phyloP scores from a whole-genome alignment of 371 early-diverging fungal genomes.

The Syncephalastrum racemosum region DNA sequence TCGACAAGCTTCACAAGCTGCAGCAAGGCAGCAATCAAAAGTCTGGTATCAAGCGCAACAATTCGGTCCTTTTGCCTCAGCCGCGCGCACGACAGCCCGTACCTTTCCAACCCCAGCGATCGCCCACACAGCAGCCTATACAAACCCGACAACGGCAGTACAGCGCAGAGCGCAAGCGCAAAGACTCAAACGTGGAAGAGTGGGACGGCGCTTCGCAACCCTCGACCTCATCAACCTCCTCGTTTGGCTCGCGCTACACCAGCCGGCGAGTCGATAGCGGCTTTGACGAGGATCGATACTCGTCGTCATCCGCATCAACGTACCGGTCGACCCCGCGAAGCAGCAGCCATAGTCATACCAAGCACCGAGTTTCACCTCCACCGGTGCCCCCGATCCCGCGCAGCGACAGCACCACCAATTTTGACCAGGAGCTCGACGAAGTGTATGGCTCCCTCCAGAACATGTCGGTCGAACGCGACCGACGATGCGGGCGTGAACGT shows the following conservation, averaged over 20 bases:
- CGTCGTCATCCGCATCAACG: conserved; percentile 13
- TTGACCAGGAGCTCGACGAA: conserved; percentile 33
- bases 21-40: not conserved
- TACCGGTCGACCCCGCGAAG: conserved; percentile 11
- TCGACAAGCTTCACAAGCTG: conserved; percentile 15
- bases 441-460: conserved; percentile 33
- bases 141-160: conserved; percentile 8
- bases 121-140: conserved; percentile 5
- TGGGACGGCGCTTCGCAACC: conserved; percentile 12
- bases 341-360: conserved; percentile 15
- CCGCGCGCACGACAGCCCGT: conserved; percentile 1
- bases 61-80: conserved; percentile 32
- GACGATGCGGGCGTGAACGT: conserved; percentile 13
- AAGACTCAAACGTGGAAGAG: conserved; percentile 27
- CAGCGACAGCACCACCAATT: conserved; percentile 10
- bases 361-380: conserved; percentile 25
- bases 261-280: conserved; percentile 36
- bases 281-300: conserved; percentile 41
- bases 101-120: conserved; percentile 2
- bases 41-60: conserved; percentile 21
- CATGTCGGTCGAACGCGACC: conserved; percentile 22
- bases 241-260: conserved; percentile 21
- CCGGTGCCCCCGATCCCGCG: conserved; percentile 38
- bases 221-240: conserved; percentile 19
- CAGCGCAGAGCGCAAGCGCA: conserved; percentile 14